phyloP scores from a whole-genome alignment of 2,329 filamentous ascomycete genomes.

The Aspergillus sp. region DNA sequence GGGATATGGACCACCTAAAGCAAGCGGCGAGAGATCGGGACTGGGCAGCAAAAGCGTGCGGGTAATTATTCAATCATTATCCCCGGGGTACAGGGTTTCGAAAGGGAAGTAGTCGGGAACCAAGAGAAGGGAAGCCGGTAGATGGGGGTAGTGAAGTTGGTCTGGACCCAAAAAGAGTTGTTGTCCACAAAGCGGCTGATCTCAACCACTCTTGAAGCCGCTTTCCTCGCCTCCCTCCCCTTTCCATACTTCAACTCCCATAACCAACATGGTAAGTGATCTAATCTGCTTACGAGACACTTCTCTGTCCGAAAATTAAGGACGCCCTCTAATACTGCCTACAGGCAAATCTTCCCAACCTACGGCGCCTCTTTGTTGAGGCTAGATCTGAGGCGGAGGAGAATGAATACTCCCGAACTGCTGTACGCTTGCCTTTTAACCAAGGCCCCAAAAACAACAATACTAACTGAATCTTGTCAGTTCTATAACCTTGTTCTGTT shows the following conservation, averaged over 20 bases:
- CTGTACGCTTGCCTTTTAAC: slow-evolving; percentile 58
- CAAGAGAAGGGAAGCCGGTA: background rate
- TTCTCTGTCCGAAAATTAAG: background rate
- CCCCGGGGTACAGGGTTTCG: background rate
- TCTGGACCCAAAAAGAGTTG: slow-evolving; percentile 13
- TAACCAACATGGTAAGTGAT: slow-evolving; percentile 21
- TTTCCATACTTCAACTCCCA: slow-evolving; percentile 16
- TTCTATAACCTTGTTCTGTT: slow-evolving; percentile 98
- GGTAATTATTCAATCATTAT: slow-evolving; percentile 3
- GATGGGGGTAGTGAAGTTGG: slow-evolving; percentile 10
- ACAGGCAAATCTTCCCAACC: slow-evolving; percentile 70
- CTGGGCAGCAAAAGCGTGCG: slow-evolving; percentile 5
- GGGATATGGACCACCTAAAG: slow-evolving; percentile 22
- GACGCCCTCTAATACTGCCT: background rate
- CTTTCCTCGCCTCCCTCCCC: background rate
- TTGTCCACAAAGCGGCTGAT: slow-evolving; percentile 15
- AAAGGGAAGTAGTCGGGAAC: background rate
- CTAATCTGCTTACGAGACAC: background rate
- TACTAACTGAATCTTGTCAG: slow-evolving; percentile 38
- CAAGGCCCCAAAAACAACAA: background rate
- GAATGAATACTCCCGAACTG: slow-evolving; percentile 87
- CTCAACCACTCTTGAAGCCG: background rate
- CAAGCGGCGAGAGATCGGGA: slow-evolving; percentile 5
- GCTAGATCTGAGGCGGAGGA: slow-evolving; percentile 91
- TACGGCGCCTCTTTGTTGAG: slow-evolving; percentile 95